Conservation (phyloP, 352 stramenopile species). For the Thalassiosira livingstoniorum region DNA sequence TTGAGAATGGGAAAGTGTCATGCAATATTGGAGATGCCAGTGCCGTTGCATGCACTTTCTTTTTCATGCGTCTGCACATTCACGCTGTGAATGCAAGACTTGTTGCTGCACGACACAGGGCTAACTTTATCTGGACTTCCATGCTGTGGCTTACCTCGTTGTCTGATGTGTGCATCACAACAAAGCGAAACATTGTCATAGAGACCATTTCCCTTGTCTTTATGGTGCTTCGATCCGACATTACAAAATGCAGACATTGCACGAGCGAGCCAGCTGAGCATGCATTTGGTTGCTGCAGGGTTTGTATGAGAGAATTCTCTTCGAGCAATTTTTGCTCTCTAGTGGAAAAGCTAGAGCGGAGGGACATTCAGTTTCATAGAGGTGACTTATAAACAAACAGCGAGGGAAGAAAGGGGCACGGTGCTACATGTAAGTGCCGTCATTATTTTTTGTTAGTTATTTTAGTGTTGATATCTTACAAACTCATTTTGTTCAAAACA, state of each 20-base stretch:
- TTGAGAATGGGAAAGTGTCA: not conserved
- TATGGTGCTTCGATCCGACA: not conserved
- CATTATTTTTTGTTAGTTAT: no score
- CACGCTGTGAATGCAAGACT: not conserved
- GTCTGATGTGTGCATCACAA: not conserved
- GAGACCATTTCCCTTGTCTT: not conserved
- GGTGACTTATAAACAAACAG: no score
- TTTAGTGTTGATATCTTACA: no score
- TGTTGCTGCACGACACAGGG: not conserved
- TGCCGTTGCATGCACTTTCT: not conserved
- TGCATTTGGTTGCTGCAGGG: not conserved
- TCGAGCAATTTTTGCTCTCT: not conserved
- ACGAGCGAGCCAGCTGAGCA: not conserved
- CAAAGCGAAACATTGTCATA: conserved; percentile 19
- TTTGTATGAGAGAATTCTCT: not conserved
- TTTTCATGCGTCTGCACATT: not conserved
- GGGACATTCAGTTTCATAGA: no score
- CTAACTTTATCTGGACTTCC: conserved; percentile 12
- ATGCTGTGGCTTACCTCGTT: no score
- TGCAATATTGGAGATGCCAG: not conserved
- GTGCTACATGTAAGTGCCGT: no score
- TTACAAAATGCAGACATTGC: not conserved
- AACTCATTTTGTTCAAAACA: no score
- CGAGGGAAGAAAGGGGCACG: no score
- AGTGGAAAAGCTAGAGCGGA: not conserved